phyloP scores from a whole-genome alignment of 2,329 filamentous ascomycete species.

The Ceratocystis huliohia region DNA sequence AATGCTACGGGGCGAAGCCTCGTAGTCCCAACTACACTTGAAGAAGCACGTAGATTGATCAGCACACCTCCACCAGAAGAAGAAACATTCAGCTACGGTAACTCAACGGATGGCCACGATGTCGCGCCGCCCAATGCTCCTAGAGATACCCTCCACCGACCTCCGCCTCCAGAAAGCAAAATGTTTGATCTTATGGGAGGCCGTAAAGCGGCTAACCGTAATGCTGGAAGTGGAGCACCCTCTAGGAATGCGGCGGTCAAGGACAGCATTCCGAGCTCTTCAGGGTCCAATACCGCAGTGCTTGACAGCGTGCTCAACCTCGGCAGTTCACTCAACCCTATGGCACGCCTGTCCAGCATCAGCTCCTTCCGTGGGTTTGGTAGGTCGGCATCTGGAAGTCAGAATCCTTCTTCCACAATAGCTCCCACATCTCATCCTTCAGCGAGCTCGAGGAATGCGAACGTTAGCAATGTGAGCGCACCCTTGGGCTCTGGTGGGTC shows the following conservation, averaged over 20 bases:
- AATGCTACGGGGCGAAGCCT: conserved; percentile 34
- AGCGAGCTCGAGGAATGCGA: neutral
- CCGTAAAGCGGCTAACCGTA: conserved; percentile 31
- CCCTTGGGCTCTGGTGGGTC: neutral
- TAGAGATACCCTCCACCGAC: conserved; percentile 22
- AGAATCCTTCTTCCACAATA: conserved; percentile 21
- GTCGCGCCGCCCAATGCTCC: neutral
- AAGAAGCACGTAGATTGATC: conserved; percentile 82
- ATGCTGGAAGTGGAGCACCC: conserved; percentile 49
- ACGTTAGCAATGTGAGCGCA: neutral
- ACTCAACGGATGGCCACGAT: conserved; percentile 27
- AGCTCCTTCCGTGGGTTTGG: conserved; percentile 65
- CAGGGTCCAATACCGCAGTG: conserved; percentile 42
- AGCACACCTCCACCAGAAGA: conserved; percentile 54
- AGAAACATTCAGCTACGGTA: conserved; percentile 35
- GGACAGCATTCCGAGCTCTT: conserved; percentile 26
- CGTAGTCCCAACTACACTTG: conserved; percentile 72
- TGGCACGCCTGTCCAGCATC: conserved; percentile 64
- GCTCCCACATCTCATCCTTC: neutral
- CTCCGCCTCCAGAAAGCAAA: conserved; percentile 43
- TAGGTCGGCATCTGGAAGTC: conserved; percentile 32
- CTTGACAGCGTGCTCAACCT: conserved; percentile 74
- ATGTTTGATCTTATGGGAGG: conserved; percentile 61
- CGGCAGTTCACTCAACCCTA: conserved; percentile 63
- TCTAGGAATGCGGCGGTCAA: conserved; percentile 35